These are phyloP conservation scores for Alliaria petiolata DNA, from an alignment of 345 rosid species.

Conservation along the genomic window DNA sequence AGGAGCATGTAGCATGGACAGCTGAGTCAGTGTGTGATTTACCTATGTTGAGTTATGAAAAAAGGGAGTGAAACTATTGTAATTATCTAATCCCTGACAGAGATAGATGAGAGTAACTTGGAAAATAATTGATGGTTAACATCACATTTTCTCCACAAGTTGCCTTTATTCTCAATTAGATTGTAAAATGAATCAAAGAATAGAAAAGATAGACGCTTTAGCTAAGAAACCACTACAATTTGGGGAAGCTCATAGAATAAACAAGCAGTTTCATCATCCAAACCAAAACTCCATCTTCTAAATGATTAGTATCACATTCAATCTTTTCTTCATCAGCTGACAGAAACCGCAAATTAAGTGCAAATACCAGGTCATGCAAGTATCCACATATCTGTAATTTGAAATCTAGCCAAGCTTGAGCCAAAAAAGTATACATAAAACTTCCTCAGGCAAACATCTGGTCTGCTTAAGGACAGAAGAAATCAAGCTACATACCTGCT, in stretches of 20 bases:
- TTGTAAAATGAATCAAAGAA: conserved; percentile 2
- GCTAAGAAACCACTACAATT: conserved; percentile 2
- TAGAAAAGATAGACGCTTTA: background rate
- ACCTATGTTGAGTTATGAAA: background rate
- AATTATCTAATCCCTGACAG: background rate
- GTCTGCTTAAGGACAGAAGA: background rate
- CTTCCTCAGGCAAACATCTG: background rate
- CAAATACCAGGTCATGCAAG: background rate
- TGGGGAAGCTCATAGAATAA: background rate
- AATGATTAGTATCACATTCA: background rate
- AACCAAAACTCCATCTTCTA: conserved; percentile 3
- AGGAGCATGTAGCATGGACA: background rate
- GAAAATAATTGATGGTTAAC: background rate
- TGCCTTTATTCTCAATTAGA: background rate
- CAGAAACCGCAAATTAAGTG: background rate
- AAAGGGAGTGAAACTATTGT: background rate
- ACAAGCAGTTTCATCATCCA: background rate
- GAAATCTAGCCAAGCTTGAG: background rate
- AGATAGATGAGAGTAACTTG: background rate
- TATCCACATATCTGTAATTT: background rate
- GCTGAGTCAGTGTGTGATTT: background rate
- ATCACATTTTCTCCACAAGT: background rate
- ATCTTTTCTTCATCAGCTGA: background rate
- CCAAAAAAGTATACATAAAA: background rate
- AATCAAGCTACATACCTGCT: conserved; percentile 43